Base-by-base conservation (phyloP, 2,329 filamentous ascomycete species). In the Verticillium tricorpus region DNA sequence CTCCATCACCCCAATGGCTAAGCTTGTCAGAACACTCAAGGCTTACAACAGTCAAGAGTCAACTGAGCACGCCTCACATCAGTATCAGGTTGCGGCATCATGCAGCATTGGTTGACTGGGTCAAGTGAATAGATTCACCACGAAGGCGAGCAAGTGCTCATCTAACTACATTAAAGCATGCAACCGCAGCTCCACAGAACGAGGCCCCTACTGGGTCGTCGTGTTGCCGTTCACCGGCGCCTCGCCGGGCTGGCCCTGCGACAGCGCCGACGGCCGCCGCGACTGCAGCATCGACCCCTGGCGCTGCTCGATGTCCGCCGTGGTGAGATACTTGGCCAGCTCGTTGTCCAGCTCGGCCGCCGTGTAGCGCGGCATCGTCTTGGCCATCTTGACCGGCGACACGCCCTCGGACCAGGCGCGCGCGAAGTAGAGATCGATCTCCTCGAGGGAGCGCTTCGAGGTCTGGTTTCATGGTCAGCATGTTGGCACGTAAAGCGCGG, bases 381-480 rank as follows among this genome's bases (percentile, higher is more conserved):
- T 60, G 57, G 60, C 45, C 55, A 35, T 45, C 59, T 70, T 70
- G 45, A 72, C 70, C 0, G 70, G 70, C 9, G 63, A 70, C 22
- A 70, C 66, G 3, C 62, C 64, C 54, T 71, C 69, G n/a, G 57
- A 56, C 50, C 71, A 64, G 8, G 70, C 69, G 28, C 67, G 67
- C 14, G 68, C 70, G 32, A 76, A 76, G 45, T 75, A 71, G 7
- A 69, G 55, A 61, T 89, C 86, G 70, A 89, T 83, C 67, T 89
- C 87, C 70, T 89, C 87, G 1, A 89, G 76, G 1, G 79, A 81
- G 50, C 81, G 79, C 64, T 69, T 68, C 63, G 77, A 74, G 0
- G 80, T 81, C 62, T 82, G 80, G 0, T 78, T n/a, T n/a, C 78
- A 61, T 80, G 81, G 65, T 84, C 65, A 76, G 63, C 6, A 91